phyloP scores from a whole-genome alignment of 805 yeast genomes.

The Teunomyces atbi region DNA sequence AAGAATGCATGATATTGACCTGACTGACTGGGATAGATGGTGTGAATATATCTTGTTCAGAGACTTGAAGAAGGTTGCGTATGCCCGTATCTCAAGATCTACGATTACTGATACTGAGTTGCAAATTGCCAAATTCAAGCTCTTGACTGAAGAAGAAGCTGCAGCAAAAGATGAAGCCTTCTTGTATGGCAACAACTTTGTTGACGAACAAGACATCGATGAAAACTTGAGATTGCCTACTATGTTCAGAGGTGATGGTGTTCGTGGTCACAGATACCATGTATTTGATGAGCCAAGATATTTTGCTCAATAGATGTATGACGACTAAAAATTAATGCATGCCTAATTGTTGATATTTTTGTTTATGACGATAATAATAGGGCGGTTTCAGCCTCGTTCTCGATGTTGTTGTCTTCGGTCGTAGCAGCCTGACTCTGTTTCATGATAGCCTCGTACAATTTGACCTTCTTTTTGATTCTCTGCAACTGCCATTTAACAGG shows the following conservation, averaged over 20 bases:
- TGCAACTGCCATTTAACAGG: conserved; percentile 40
- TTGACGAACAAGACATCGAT: conserved; percentile 56
- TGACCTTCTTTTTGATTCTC: conserved; percentile 31
- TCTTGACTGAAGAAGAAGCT: conserved; percentile 40
- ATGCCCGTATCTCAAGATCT: conserved; percentile 90
- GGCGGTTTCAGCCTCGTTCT: conserved; percentile 8
- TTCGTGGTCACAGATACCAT: conserved; percentile 89
- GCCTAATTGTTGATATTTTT: neutral
- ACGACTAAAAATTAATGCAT: neutral
- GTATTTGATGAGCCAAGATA: conserved; percentile 94
- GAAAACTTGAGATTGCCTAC: conserved; percentile 72
- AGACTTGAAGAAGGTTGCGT: conserved; percentile 81
- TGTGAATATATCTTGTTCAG: conserved; percentile 94
- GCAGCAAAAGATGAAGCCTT: conserved; percentile 32
- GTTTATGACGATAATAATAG: conserved; percentile 6
- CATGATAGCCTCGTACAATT: conserved; percentile 12
- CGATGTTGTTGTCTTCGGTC: neutral
- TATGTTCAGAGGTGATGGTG: conserved; percentile 83
- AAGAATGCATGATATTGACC: conserved; percentile 92
- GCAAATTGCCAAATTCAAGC: conserved; percentile 88
- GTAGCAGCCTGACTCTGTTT: conserved; percentile 4
- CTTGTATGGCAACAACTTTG: conserved; percentile 54
- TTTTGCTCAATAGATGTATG: conserved; percentile 37
- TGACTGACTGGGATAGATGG: conserved; percentile 96
- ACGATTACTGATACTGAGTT: conserved; percentile 96